Conservation (phyloP, 2,329 filamentous ascomycete genomes). For the Phaeosphaeria sp. region DNA sequence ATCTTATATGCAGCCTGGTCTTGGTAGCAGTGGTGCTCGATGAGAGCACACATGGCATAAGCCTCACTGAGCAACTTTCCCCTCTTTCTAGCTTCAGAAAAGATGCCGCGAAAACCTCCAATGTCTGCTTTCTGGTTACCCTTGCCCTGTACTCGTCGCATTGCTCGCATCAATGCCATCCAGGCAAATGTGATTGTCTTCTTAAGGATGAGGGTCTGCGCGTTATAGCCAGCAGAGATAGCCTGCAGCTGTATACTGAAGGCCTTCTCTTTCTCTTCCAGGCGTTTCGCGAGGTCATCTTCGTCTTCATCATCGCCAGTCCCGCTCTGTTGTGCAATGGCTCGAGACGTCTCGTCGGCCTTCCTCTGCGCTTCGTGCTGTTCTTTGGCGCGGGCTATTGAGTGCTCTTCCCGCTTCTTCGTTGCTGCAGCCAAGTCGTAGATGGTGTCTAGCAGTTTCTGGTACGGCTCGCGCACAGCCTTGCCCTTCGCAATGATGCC, state of each 20-base stretch:
- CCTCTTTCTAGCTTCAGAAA: conserved; percentile 84
- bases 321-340: conserved; percentile 48
- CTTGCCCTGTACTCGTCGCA: conserved; percentile 90
- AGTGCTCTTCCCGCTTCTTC: conserved; percentile 70
- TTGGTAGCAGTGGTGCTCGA: conserved; percentile 96
- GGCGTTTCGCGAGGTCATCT: conserved; percentile 41
- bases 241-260: conserved; percentile 63
- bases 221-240: conserved; percentile 70
- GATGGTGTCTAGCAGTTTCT: conserved; percentile 82
- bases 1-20: conserved; percentile 93
- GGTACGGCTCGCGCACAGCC: conserved; percentile 82
- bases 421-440: conserved; percentile 82
- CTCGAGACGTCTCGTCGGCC: conserved; percentile 49
- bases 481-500: conserved; percentile 69
- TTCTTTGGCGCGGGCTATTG: conserved; percentile 62
- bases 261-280: conserved; percentile 58
- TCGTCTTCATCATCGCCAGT: conserved; percentile 65
- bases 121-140: conserved; percentile 66
- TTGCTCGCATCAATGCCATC: conserved; percentile 93
- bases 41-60: conserved; percentile 89
- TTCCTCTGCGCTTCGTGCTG: conserved; percentile 56
- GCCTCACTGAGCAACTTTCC: conserved; percentile 93
- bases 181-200: conserved; percentile 90
- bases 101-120: conserved; percentile 82
- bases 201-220: conserved; percentile 77